Percentiles rank a stretch among this genome's conserved stretches.
phyloP scores from a whole-genome alignment of 2,329 filamentous ascomycete species.

The Clarireedia hainanense region DNA sequence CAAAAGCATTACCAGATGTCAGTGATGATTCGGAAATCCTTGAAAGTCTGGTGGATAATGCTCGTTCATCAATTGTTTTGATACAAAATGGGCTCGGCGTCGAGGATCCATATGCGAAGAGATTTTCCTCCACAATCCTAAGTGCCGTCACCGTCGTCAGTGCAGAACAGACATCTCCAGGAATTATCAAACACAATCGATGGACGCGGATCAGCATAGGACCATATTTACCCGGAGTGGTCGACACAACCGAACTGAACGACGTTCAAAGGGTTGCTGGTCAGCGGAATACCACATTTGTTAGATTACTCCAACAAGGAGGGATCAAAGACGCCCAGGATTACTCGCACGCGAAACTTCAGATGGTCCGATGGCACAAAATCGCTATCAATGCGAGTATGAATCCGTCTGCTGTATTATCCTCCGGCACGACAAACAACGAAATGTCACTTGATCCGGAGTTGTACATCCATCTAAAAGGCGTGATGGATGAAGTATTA shows the following conservation, averaged over 20 bases:
- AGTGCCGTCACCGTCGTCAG: constrained; percentile 63
- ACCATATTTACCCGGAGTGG: constrained; percentile 48
- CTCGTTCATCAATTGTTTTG: constrained; percentile 23
- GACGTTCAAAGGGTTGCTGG: constrained; percentile 10
- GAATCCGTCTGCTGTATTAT: constrained; percentile 64
- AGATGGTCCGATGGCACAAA: constrained; percentile 69
- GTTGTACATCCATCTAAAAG: constrained; percentile 51
- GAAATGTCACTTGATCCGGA: constrained; percentile 59
- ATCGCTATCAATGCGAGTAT: constrained; percentile 69
- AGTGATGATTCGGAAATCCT: constrained; percentile 25
- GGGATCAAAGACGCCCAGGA: constrained; percentile 58
- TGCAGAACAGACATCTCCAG: constrained; percentile 56
- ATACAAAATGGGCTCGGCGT: constrained; percentile 29
- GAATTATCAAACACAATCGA: constrained; percentile 59
- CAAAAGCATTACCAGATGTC: constrained; percentile 28
- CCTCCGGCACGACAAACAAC: constrained; percentile 55
- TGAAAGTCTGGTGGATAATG: constrained; percentile 19
- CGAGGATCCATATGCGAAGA: constrained; percentile 48
- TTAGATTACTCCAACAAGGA: constrained; percentile 37
- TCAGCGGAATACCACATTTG: constrained; percentile 36
- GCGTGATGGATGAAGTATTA: constrained; percentile 64
- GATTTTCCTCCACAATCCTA: constrained; percentile 56
- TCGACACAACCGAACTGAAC: constrained; percentile 18
- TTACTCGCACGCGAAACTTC: constrained; percentile 57
- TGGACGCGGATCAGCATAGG: constrained; percentile 68